Evolutionary conservation across 768 basidiomycete genomes (phyloP).

Genomic region (Boletus bicolor): DNA sequence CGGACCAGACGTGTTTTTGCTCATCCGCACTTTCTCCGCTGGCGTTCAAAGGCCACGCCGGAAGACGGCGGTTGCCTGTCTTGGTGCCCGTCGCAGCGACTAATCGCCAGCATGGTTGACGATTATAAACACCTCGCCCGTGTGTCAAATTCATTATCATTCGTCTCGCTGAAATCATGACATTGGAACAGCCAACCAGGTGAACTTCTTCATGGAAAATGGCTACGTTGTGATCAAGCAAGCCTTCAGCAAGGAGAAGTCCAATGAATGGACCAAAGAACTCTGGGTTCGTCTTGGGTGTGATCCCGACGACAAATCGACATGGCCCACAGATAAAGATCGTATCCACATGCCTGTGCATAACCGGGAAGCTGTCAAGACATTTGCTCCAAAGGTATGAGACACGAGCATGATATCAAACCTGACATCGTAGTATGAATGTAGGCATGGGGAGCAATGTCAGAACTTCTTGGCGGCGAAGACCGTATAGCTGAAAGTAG

Average conservation of each 20-base stretch:
- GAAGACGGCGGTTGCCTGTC: neutral
- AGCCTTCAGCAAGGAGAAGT: conserved; percentile 51
- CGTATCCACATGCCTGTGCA: conserved; percentile 57
- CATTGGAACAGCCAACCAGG: conserved; percentile 31
- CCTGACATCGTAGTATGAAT: neutral
- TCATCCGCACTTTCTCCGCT: neutral
- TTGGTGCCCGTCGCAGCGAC: neutral
- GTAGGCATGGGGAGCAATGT: conserved; percentile 2
- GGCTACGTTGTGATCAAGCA: conserved; percentile 53
- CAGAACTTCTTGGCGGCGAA: conserved; percentile 7
- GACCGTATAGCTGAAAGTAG: conserved; percentile 1
- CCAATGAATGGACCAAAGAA: conserved; percentile 45
- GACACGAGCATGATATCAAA: neutral
- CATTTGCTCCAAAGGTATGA: conserved; percentile 51
- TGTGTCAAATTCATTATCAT: neutral
- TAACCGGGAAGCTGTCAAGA: conserved; percentile 37
- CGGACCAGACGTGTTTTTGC: neutral
- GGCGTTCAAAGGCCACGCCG: neutral
- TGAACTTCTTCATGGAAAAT: conserved; percentile 54
- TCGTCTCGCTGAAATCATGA: neutral
- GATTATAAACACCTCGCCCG: neutral
- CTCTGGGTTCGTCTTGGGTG: conserved; percentile 53
- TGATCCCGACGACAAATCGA: conserved; percentile 52
- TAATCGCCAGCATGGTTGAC: neutral
- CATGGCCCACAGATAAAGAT: conserved; percentile 45